A percentile compares a stretch with the other conserved stretches of the same genome.
phyloP scores from a whole-genome alignment of 2,329 filamentous ascomycete species.

The Aspergillus spinulosporus region DNA sequence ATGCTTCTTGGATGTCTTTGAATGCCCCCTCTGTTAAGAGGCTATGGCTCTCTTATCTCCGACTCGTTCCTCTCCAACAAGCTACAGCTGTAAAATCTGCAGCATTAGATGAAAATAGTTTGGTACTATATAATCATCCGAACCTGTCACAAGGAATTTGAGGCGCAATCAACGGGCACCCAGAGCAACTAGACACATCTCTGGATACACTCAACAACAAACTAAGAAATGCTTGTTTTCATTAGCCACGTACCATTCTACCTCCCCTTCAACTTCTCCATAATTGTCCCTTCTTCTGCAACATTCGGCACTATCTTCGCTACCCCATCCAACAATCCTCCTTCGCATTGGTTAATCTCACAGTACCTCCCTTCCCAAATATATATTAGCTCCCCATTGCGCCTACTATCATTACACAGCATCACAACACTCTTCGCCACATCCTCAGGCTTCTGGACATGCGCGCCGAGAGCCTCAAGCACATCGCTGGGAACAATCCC shows the following conservation, averaged over 20 bases:
- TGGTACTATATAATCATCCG: too few relatives aligned
- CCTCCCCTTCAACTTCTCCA: conserved; percentile 15
- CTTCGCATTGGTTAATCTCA: conserved; percentile 54
- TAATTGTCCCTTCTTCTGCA: conserved; percentile 17
- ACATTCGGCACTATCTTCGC: conserved; percentile 11
- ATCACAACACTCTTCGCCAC: conserved; percentile 53
- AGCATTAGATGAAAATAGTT: too few relatives aligned
- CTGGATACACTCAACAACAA: too few relatives aligned
- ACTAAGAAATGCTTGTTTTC: too few relatives aligned
- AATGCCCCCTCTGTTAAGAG: too few relatives aligned
- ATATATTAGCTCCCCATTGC: conserved; percentile 57
- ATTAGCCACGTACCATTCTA: not conserved
- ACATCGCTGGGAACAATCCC: conserved; percentile 46
- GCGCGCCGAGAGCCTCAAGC: conserved; percentile 16
- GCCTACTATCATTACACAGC: conserved; percentile 51
- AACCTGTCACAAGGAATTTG: too few relatives aligned
- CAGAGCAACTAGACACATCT: too few relatives aligned
- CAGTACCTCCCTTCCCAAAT: conserved; percentile 50
- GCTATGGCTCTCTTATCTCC: too few relatives aligned
- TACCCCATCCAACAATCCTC: conserved; percentile 19
- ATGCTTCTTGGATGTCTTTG: too few relatives aligned
- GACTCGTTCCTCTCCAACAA: too few relatives aligned
- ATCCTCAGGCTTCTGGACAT: conserved; percentile 46
- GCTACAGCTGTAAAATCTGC: too few relatives aligned
- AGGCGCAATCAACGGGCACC: too few relatives aligned